Percentiles rank a stretch among this genome's conserved stretches.
phyloP scores from a whole-genome alignment of 2,329 filamentous ascomycete species.

The Decorospora gaudefroyi region DNA sequence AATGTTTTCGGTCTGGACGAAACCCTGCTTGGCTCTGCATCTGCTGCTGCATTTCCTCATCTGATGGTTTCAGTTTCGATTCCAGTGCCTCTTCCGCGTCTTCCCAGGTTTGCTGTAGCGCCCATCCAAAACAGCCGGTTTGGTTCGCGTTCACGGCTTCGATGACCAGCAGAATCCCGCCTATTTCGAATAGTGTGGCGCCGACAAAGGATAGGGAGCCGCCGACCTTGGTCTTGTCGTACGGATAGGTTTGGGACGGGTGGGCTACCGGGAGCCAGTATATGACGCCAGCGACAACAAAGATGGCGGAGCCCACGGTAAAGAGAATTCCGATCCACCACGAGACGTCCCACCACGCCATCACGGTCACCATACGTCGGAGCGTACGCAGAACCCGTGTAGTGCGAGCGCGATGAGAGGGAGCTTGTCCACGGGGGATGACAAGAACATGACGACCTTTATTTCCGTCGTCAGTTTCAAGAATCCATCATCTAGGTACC shows the following conservation, averaged over 20 bases:
- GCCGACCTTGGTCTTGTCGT: background rate
- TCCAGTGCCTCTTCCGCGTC: background rate
- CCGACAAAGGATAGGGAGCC: background rate
- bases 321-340: conserved; percentile 3
- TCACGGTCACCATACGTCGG: background rate
- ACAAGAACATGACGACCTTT: background rate
- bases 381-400: background rate
- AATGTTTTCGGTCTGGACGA: background rate
- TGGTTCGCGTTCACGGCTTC: conserved; percentile 4
- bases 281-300: background rate
- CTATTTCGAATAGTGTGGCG: background rate
- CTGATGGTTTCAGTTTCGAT: background rate
- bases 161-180: conserved; percentile 1
- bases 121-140: conserved; percentile 3
- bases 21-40: background rate
- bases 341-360: conserved; percentile 2
- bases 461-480: no score
- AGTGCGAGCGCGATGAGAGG: background rate
- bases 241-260: background rate
- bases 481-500: no score
- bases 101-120: background rate
- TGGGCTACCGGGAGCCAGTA: background rate
- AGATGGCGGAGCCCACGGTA: background rate
- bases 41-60: no score
- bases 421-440: background rate